Percentiles rank a stretch among this genome's conserved stretches.
Evolutionary conservation across 495 filamentous ascomycete genomes (phyloP).

Genomic region (Zalerion maritima): DNA sequence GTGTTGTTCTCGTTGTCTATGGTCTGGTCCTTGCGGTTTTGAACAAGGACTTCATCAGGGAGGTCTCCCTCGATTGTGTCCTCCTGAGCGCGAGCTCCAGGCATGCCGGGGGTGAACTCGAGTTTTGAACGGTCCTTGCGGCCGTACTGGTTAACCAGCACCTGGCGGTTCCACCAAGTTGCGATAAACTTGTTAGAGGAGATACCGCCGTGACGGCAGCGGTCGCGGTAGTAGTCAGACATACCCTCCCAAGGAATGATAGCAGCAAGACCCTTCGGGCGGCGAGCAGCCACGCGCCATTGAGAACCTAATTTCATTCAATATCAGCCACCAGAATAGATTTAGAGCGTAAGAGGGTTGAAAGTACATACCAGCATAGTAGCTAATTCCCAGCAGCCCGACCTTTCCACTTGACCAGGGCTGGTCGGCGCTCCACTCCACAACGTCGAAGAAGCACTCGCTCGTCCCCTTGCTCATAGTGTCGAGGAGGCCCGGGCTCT

Average conservation of each 20-base stretch:
- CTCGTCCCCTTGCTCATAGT: conserved; percentile 45
- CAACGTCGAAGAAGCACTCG: conserved; percentile 45
- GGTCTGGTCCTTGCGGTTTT: conserved; percentile 43
- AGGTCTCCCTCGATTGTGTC: conserved; percentile 48
- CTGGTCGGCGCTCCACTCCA: conserved; percentile 50
- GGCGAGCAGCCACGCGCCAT: conserved; percentile 47
- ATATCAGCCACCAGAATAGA: neutral
- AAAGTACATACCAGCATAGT: conserved; percentile 39
- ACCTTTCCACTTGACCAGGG: conserved; percentile 47
- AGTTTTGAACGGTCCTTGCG: conserved; percentile 13
- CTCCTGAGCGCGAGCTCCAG: conserved; percentile 25
- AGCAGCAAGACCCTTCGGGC: conserved; percentile 41
- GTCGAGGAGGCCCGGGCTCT: conserved; percentile 42
- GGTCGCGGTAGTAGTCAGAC: conserved; percentile 50
- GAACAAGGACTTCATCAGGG: conserved; percentile 31
- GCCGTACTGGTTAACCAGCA: conserved; percentile 50
- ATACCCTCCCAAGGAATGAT: conserved; percentile 60
- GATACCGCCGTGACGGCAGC: conserved; percentile 51
- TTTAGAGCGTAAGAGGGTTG: conserved; percentile 1
- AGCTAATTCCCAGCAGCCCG: conserved; percentile 45
- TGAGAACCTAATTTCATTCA: conserved; percentile 17
- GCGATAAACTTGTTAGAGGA: conserved; percentile 46
- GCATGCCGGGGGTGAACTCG: conserved; percentile 18
- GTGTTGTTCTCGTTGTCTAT: conserved; percentile 37
- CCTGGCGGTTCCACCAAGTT: conserved; percentile 54